Evolutionary conservation across 2,329 filamentous ascomycete species (phyloP).

Genomic region (Ustulina deusta): DNA sequence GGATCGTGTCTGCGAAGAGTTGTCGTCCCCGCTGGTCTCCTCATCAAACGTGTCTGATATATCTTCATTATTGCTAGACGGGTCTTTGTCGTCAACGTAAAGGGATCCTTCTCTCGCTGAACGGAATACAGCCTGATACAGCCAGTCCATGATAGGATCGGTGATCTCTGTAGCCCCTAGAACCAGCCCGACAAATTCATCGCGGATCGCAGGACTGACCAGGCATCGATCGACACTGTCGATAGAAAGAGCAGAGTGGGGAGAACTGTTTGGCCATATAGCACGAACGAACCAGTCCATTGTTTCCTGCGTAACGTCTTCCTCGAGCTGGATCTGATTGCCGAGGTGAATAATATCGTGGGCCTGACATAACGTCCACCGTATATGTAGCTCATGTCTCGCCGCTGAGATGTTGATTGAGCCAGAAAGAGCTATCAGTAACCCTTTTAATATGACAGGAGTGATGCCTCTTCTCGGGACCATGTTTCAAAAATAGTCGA

Average conservation of each 20-base stretch:
- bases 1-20: not conserved
- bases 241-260: too few relatives aligned
- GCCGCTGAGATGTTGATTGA: too few relatives aligned
- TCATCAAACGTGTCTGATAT: not conserved
- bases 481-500: too few relatives aligned
- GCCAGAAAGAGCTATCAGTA: too few relatives aligned
- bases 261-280: too few relatives aligned
- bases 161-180: not conserved
- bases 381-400: not conserved
- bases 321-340: conserved; percentile 10
- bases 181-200: too few relatives aligned
- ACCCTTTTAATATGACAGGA: too few relatives aligned
- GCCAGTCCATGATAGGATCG: conserved; percentile 1
- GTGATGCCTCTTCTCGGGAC: too few relatives aligned
- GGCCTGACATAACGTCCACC: conserved; percentile 4
- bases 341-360: conserved; percentile 7
- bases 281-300: too few relatives aligned
- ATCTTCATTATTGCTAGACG: not conserved
- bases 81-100: not conserved
- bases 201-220: too few relatives aligned
- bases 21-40: not conserved
- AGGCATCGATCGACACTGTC: too few relatives aligned
- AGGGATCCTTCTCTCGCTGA: not conserved
- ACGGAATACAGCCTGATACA: not conserved
- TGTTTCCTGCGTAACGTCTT: conserved; percentile 11